Base-by-base conservation (phyloP, 257 asterid genomes). In the Forsythia viridissima region DNA sequence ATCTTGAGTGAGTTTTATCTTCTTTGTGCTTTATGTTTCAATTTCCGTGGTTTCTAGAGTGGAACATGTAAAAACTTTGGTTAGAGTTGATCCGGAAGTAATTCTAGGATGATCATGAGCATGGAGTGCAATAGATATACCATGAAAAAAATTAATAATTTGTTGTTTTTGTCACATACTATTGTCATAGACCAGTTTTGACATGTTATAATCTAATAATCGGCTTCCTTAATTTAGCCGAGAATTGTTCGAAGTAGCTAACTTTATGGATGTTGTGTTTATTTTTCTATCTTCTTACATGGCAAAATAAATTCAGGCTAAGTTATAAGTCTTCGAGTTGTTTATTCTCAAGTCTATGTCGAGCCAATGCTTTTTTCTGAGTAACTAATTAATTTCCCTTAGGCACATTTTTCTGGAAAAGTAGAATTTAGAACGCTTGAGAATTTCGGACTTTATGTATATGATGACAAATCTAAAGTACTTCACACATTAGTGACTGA, bases 161-260 rank as follows among this genome's bases (percentile, higher is more conserved):
- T 84, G 76, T 36, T 79, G 71, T 12, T 78, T 71, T 78, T 71
- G 80, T 75, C 74, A 44, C 70, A 24, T 30, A 59, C 20, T 0
- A 21, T 68, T 74, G 68, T 63, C 59, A 39, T 41, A 48, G 72
- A 69, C 71, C 52, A 82, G 72, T 82, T 82, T 77, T 79, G 81
- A 76, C 37, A 67, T 57, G 11, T 74, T 75, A 68, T 41, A 57
- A 34, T 75, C 73, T 57, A 79, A 76, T 79, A 75, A 76, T 39
- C 41, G 72, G 52, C 40, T 57, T 44, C 43, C 42, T 38, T 55
- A 57, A 73, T 82, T 40, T 36, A 66, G 72, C 21, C 12, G 13
- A 37, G 40, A 73, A 38, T 8, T 76, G 57, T 65, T 78, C 75
- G 80, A 76, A 78, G 76, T 71, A 55, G 80, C 78, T 30, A 42